phyloP scores from a whole-genome alignment of 495 filamentous ascomycete species.

The Penicillium argentinense region DNA sequence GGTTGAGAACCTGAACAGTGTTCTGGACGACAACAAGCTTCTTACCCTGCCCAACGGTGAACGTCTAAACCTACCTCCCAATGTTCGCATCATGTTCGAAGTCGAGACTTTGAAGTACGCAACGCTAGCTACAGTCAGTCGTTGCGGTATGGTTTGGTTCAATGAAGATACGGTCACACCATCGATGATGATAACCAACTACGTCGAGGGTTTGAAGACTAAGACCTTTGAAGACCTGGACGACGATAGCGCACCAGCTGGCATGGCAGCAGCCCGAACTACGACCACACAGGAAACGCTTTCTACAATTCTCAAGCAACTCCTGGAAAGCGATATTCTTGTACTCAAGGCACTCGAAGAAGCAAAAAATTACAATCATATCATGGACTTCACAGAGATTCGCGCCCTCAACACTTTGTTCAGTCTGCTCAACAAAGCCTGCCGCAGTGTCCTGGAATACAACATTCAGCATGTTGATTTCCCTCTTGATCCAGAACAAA shows the following conservation, averaged over 20 bases:
- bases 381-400: slow-evolving; percentile 95
- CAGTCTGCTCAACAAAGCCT: slow-evolving; percentile 90
- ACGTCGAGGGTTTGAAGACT: slow-evolving; percentile 77
- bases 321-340: slow-evolving; percentile 75
- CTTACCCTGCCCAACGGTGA: slow-evolving; percentile 96
- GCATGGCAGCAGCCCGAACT: slow-evolving; percentile 74
- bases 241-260: slow-evolving; percentile 79
- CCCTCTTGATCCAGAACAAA: slow-evolving; percentile 81
- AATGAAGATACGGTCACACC: slow-evolving; percentile 94
- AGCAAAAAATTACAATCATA: slow-evolving; percentile 79
- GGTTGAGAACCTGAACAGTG: slow-evolving; percentile 99
- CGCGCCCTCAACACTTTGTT: slow-evolving; percentile 91
- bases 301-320: slow-evolving; percentile 72
- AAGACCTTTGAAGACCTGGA: slow-evolving; percentile 91
- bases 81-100: slow-evolving; percentile 99
- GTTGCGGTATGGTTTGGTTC: slow-evolving; percentile 99
- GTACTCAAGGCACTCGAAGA: slow-evolving; percentile 72
- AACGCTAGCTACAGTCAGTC: slow-evolving; percentile 93
- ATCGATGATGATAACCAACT: slow-evolving; percentile 88
- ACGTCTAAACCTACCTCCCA: slow-evolving; percentile 87
- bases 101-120: slow-evolving; percentile 98
- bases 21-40: slow-evolving; percentile 97
- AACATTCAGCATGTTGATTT: slow-evolving; percentile 93
- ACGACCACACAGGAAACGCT: slow-evolving; percentile 73
- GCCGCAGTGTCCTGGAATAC: slow-evolving; percentile 90